Percentiles rank a stretch among this genome's conserved stretches.
These are phyloP conservation scores for Salvia sclarea DNA, from an alignment of 305 asterid genomes.

Conservation along the genomic window DNA sequence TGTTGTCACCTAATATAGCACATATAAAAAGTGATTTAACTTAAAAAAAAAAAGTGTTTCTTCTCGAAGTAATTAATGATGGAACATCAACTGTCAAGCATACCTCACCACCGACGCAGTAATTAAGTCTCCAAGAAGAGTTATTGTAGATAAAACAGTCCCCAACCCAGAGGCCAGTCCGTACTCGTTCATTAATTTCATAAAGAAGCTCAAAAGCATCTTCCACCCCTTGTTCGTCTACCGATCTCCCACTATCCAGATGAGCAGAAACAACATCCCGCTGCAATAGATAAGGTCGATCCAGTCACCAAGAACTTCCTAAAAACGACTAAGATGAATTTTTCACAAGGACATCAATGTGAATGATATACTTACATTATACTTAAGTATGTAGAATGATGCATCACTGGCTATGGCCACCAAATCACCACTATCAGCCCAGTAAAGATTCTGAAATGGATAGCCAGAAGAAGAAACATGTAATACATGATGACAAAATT, in stretches of 20 bases:
- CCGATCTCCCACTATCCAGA: conserved; percentile 80
- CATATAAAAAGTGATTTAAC: background rate
- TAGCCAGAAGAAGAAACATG: no score
- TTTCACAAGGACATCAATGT: conserved; percentile 17
- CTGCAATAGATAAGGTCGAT: conserved; percentile 52
- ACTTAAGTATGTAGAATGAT: conserved; percentile 72
- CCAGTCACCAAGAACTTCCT: conserved; percentile 23
- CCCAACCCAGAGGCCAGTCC: conserved; percentile 99
- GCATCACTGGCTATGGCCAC: conserved; percentile 78
- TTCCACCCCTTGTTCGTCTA: conserved; percentile 88
- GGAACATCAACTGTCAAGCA: no score
- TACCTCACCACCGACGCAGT: conserved; percentile 98
- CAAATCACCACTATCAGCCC: conserved; percentile 99
- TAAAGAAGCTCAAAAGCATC: conserved; percentile 94
- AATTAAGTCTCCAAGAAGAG: conserved; percentile 96
- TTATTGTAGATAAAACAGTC: conserved; percentile 97
- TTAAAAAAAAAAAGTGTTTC: conserved; percentile 12
- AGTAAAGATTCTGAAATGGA: conserved; percentile 82
- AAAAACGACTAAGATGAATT: background rate
- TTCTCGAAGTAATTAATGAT: conserved; percentile 19
- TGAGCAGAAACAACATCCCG: conserved; percentile 91
- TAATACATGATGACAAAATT: conserved; percentile 15
- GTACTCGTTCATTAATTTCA: conserved; percentile 88
- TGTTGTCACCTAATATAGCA: conserved; percentile 76
- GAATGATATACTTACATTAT: conserved; percentile 53